phyloP scores from a whole-genome alignment of 441 rosid species.

The Breynia disticha region DNA sequence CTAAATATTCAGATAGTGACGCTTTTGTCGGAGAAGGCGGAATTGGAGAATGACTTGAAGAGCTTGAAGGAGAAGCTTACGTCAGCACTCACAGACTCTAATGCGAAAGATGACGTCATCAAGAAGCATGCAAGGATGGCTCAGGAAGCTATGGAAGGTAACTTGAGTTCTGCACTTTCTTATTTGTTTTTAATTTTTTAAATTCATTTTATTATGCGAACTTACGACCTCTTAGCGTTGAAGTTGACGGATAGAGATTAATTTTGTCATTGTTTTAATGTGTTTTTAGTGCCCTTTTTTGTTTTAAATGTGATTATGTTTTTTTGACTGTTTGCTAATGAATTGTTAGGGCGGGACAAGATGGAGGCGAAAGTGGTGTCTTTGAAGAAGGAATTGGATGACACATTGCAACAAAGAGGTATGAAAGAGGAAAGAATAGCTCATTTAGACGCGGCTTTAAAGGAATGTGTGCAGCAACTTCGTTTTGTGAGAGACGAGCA shows the following conservation, averaged over 20 bases:
- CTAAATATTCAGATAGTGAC: background rate
- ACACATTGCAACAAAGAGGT: constrained; percentile 39
- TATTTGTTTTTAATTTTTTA: background rate
- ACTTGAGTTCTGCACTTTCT: background rate
- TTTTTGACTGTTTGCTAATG: constrained; percentile 10
- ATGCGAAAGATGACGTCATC: constrained; percentile 34
- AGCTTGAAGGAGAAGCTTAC: constrained; percentile 47
- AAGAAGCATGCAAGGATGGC: constrained; percentile 41
- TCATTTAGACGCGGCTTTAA: constrained; percentile 55
- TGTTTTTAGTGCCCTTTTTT: no score
- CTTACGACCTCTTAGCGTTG: background rate
- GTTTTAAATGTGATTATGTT: no score
- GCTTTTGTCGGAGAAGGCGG: constrained; percentile 28
- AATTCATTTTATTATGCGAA: no score
- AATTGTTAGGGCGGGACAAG: constrained; percentile 46
- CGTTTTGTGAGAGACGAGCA: constrained; percentile 66
- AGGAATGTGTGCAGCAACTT: constrained; percentile 75
- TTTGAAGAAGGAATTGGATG: constrained; percentile 48
- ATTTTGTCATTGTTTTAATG: background rate
- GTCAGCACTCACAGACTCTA: constrained; percentile 35
- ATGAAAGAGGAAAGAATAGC: constrained; percentile 38
- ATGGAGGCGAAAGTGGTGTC: constrained; percentile 42
- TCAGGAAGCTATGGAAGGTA: constrained; percentile 60
- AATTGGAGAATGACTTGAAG: constrained; percentile 42
- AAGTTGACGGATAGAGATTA: background rate